Evolutionary conservation across 495 filamentous ascomycete genomes (phyloP).

Genomic region (Cenococcum geophilum): DNA sequence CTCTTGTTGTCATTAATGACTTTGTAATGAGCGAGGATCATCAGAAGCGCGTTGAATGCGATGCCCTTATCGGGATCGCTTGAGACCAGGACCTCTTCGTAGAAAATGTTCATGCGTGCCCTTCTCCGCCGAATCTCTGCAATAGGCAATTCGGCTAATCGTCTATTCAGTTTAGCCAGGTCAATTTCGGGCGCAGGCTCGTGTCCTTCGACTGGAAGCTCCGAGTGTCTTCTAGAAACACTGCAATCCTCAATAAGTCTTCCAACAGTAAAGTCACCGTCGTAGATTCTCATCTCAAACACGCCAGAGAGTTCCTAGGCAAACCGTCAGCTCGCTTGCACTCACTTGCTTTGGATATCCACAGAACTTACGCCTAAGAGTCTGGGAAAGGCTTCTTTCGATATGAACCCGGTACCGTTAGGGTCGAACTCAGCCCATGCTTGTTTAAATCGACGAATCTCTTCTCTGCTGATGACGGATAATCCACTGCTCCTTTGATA

Average conservation of each 20-base stretch:
- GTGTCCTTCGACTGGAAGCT: constrained; percentile 50
- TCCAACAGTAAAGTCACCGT: constrained; percentile 76
- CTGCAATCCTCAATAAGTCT: constrained; percentile 77
- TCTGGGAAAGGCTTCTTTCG: constrained; percentile 84
- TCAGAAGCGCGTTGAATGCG: constrained; percentile 85
- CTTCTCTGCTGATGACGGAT: constrained; percentile 79
- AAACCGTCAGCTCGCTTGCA: constrained; percentile 7
- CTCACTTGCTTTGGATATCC: not conserved
- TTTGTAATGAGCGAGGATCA: constrained; percentile 98
- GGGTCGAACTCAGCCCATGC: constrained; percentile 96
- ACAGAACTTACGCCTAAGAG: constrained; percentile 64
- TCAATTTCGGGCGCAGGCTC: constrained; percentile 48
- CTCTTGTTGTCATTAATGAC: constrained; percentile 98
- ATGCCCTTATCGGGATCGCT: constrained; percentile 83
- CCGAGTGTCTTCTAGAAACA: constrained; percentile 40
- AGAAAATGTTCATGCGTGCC: constrained; percentile 80
- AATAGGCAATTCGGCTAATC: constrained; percentile 71
- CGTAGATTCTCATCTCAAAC: constrained; percentile 97
- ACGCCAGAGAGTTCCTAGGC: constrained; percentile 77
- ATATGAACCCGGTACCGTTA: constrained; percentile 81
- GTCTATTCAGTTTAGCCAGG: constrained; percentile 63
- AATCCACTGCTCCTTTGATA: constrained; percentile 89
- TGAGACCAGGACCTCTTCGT: constrained; percentile 91
- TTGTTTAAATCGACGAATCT: constrained; percentile 94
- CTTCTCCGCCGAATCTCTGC: constrained; percentile 64